These are phyloP conservation scores for Smithsoniella earleae DNA, from an alignment of 163 green algal genomes.

Conservation along the genomic window DNA sequence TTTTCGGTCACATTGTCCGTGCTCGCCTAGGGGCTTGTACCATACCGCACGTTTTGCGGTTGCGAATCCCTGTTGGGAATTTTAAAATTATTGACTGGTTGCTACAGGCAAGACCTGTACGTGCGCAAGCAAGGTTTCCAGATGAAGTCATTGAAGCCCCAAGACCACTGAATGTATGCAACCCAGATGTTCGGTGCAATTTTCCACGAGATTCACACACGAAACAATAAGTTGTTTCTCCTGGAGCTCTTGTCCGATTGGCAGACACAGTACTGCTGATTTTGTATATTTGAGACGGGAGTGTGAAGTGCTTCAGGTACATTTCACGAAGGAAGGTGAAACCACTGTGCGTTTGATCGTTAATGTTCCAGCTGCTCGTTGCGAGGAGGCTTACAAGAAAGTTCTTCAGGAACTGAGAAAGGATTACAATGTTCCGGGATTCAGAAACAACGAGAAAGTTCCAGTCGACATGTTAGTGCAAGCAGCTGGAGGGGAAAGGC, in stretches of 20 bases:
- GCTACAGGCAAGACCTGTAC: neutral
- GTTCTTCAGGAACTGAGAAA: neutral
- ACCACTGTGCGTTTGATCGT: neutral
- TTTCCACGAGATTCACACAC: no score
- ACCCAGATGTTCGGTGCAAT: no score
- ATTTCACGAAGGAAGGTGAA: neutral
- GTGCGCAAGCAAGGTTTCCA: neutral
- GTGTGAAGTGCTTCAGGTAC: slow-evolving; percentile 19
- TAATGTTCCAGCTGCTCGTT: neutral
- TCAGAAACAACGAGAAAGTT: slow-evolving; percentile 25
- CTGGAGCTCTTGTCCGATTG: no score
- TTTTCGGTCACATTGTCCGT: no score
- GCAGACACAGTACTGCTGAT: no score
- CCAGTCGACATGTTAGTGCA: slow-evolving; percentile 9
- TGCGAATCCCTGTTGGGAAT: no score
- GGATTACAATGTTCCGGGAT: slow-evolving; percentile 24
- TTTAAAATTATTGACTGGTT: no score
- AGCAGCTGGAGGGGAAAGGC: slow-evolving; percentile 9
- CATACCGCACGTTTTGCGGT: no score
- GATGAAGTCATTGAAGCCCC: slow-evolving; percentile 18
- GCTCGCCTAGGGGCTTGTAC: no score
- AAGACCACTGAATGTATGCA: slow-evolving; percentile 8
- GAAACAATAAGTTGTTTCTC: no score
- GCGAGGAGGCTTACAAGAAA: neutral
- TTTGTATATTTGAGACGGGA: no score